Conservation (phyloP, 257 asterid genomes). For the Anisodus acutangulus region DNA sequence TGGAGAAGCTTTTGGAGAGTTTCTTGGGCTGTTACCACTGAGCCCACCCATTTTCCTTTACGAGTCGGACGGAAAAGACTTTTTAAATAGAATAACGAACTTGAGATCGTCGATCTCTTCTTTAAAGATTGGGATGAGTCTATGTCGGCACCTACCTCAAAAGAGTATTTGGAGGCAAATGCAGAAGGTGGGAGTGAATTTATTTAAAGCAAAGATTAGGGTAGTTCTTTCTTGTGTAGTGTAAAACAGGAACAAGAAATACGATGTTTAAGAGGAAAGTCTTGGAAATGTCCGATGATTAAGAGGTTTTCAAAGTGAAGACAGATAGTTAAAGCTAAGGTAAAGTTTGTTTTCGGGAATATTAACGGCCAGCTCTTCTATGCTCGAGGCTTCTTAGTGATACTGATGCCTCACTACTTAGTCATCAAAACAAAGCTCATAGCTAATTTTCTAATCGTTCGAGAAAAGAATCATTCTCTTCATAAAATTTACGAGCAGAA, state of each 20-base stretch:
- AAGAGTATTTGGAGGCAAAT: not conserved
- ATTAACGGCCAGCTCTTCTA: not conserved
- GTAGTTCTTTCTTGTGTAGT: not conserved
- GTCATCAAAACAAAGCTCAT: conserved; percentile 21
- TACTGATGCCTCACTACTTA: conserved; percentile 26
- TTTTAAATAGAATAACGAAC: not conserved
- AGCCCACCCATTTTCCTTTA: conserved; percentile 39
- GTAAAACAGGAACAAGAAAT: conserved; percentile 5
- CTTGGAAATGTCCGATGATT: conserved; percentile 19
- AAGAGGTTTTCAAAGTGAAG: not conserved
- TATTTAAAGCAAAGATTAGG: not conserved
- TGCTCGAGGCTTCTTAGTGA: conserved; percentile 28
- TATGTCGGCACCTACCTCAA: conserved; percentile 20
- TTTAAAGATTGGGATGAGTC: conserved; percentile 32
- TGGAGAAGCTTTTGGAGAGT: conserved; percentile 23
- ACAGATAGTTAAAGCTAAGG: conserved; percentile 24
- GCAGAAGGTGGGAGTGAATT: conserved; percentile 35
- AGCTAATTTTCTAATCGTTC: too few species aligned
- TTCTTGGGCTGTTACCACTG: conserved; percentile 51
- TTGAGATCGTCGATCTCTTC: not conserved
- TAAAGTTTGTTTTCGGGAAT: conserved; percentile 7
- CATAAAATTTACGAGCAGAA: too few species aligned
- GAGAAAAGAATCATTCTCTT: conserved; percentile 45
- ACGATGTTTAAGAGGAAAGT: conserved; percentile 29
- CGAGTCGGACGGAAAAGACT: not conserved